Conservation (phyloP, 768 basidiomycete species). For the Amyloporia xantha region DNA sequence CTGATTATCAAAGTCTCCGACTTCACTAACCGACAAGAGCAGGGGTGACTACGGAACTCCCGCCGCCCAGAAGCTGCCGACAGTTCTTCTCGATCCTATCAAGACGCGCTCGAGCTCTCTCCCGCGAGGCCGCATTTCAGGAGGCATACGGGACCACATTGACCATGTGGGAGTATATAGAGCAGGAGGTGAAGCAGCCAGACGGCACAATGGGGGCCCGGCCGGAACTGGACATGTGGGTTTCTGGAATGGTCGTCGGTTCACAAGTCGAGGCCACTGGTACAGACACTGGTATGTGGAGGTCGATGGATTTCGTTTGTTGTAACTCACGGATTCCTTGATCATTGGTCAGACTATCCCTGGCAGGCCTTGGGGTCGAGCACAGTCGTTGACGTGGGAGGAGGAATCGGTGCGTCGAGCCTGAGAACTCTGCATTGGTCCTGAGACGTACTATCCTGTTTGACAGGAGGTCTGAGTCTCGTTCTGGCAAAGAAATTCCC, state of each 20-base stretch:
- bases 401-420: slow-evolving; percentile 5
- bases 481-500: slow-evolving; percentile 12
- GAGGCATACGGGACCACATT: slow-evolving; percentile 1
- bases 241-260: slow-evolving; percentile 7
- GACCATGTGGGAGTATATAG: slow-evolving; percentile 5
- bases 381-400: slow-evolving; percentile 11
- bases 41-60: too few relatives aligned
- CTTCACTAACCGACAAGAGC: not conserved
- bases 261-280: not conserved
- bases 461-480: slow-evolving; percentile 9
- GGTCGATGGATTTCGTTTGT: not conserved
- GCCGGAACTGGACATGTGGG: slow-evolving; percentile 4
- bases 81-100: slow-evolving; percentile 4
- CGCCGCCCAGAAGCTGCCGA: slow-evolving; percentile 7
- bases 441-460: too few relatives aligned
- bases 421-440: not conserved
- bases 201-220: not conserved
- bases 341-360: slow-evolving; percentile 12
- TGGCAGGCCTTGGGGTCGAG: slow-evolving; percentile 5
- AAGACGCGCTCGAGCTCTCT: slow-evolving; percentile 4
- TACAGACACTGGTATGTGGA: slow-evolving; percentile 1
- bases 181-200: slow-evolving; percentile 3
- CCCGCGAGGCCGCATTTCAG: not conserved
- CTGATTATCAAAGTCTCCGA: not conserved
- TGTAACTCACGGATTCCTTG: not conserved